A percentile compares a stretch with the other conserved stretches of the same genome.
These are phyloP conservation scores for Remersonia thermophila DNA, from an alignment of 2,329 filamentous ascomycete genomes.

Conservation along the genomic window DNA sequence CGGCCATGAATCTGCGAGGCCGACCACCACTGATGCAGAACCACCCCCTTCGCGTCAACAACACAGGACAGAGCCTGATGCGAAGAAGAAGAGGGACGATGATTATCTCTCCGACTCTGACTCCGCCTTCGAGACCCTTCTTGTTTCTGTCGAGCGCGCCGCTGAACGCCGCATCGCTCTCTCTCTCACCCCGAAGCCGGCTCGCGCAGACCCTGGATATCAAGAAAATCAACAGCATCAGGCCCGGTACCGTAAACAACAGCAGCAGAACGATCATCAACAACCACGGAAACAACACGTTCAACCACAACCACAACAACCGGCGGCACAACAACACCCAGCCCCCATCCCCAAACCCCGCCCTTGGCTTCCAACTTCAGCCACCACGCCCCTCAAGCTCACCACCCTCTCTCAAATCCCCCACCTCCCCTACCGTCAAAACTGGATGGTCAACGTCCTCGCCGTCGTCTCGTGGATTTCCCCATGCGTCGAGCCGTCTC, in stretches of 20 bases:
- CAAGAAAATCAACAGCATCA: slow-evolving; percentile 1
- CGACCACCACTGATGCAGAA: neutral
- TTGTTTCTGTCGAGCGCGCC: slow-evolving; percentile 7
- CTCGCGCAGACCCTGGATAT: too few species aligned
- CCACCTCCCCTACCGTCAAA: slow-evolving; percentile 42
- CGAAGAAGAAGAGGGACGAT: slow-evolving; percentile 7
- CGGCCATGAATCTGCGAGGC: slow-evolving; percentile 5
- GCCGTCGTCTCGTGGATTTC: slow-evolving; percentile 36
- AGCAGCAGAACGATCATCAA: neutral
- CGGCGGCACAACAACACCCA: neutral
- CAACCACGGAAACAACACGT: neutral
- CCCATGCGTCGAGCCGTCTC: slow-evolving; percentile 33
- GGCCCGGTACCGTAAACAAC: neutral
- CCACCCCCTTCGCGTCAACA: neutral
- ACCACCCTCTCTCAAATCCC: slow-evolving; percentile 38
- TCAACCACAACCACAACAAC: neutral
- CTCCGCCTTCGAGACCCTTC: slow-evolving; percentile 15
- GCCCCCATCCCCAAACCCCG: slow-evolving; percentile 16
- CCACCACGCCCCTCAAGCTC: slow-evolving; percentile 35
- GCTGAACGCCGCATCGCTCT: slow-evolving; percentile 6
- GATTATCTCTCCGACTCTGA: slow-evolving; percentile 15
- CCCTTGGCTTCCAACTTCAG: slow-evolving; percentile 30
- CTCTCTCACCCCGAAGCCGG: slow-evolving; percentile 2
- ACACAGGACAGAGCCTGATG: slow-evolving; percentile 6
- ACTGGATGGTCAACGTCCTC: slow-evolving; percentile 45